Conservation (phyloP, 202 grass and related monocot genomes). For the Alloteropsis angusta region DNA sequence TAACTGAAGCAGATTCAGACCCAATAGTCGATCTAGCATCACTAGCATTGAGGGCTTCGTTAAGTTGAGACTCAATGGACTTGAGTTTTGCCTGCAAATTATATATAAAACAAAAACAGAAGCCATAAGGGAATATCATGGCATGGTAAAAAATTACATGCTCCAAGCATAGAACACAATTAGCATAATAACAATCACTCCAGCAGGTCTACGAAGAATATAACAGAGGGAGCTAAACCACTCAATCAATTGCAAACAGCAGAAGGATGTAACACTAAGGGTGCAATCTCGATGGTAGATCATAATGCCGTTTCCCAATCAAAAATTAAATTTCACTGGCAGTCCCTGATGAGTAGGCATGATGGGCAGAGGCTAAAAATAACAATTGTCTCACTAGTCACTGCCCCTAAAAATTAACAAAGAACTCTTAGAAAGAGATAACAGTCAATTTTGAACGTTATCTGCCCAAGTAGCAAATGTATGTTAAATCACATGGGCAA, state of each 20-base stretch:
- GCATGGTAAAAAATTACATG: background rate
- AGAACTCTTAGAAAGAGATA: background rate
- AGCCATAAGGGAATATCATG: constrained; percentile 3
- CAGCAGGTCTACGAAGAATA: constrained; percentile 1
- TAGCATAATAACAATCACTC: background rate
- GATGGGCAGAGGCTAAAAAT: background rate
- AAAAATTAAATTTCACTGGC: background rate
- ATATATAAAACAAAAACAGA: constrained; percentile 27
- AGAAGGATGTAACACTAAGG: background rate
- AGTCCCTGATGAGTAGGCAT: background rate
- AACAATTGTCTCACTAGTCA: background rate
- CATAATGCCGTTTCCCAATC: background rate
- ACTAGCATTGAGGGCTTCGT: constrained; percentile 70
- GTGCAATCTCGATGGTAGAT: background rate
- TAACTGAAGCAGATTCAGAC: constrained; percentile 68
- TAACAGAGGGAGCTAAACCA: background rate
- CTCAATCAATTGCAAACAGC: background rate
- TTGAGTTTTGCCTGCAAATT: constrained; percentile 74
- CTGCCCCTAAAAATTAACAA: background rate
- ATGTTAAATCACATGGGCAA: background rate
- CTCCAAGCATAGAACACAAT: background rate
- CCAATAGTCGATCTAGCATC: constrained; percentile 83
- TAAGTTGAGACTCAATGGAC: constrained; percentile 83
- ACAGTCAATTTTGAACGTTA: background rate
- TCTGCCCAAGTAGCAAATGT: background rate